Base-by-base conservation (phyloP, 345 rosid genomes). In the Garcia nutans region DNA sequence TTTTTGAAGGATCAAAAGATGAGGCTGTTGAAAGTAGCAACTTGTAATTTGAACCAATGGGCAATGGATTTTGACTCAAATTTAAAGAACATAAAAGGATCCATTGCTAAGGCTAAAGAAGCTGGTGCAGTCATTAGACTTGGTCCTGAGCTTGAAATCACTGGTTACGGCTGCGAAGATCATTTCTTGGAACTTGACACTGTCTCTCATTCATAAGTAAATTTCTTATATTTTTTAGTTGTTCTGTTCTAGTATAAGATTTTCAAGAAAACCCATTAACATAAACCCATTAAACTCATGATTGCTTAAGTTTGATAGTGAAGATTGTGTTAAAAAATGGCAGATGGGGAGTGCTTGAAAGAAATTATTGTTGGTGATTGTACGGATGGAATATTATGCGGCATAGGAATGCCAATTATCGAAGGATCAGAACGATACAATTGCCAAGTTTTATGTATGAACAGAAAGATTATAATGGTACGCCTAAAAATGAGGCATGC, bases 131-230 rank as follows among this genome's bases (percentile, higher is more conserved):
- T 83, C 33, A 90, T 96, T 54, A 77, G 99, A 81, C 97, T 93
- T 56, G 98, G 99, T 22, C 97, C 99, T 3, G 98, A 96, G 91
- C 98, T 96, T 24, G 99, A 96, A 82, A 74, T 93, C 82, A 88
- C 97, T 69, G 99, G 98, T 72, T 96, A 96, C 83, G 98, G 99
- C 79, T 93, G 98, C n/a, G 99, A 96, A 83, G 98, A 96, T 80
- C 99, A 96, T 78, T 96, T 96, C 83, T 79, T 96, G 82, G 98
- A 96, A 79, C 94, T 93, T 1, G 99, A 96, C 57, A 96, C 99
- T 13, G 65, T 90, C 82, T 66, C 87, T 76, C 99, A 93, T 56
- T 85, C 95, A 97, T 96, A 66, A 37, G 41, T 37, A 37, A 71
- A 84, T 77, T 41, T 69, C 47, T 33, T 33, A 44, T 19, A 3